A percentile compares a stretch with the other conserved stretches of the same genome.
phyloP scores from a whole-genome alignment of 805 yeast species.

The Saturnispora ahearnii region DNA sequence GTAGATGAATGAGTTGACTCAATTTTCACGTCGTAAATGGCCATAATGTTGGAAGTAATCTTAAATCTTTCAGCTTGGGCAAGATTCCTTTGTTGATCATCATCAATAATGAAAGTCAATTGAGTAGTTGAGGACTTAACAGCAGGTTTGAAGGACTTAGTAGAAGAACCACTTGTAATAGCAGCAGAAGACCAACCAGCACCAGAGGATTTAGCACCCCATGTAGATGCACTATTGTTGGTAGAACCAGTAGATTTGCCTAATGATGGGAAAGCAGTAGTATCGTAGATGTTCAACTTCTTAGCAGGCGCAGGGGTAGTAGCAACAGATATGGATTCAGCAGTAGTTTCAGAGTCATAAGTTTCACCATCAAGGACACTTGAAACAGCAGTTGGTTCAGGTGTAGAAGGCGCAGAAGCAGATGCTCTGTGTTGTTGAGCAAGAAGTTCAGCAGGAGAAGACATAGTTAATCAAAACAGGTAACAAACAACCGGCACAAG shows the following conservation, averaged over 20 bases:
- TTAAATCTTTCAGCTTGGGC: slow-evolving; percentile 60
- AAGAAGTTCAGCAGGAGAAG: slow-evolving; percentile 33
- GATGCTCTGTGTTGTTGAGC: slow-evolving; percentile 29
- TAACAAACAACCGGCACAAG: slow-evolving; percentile 1
- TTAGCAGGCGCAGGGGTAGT: slow-evolving; percentile 6
- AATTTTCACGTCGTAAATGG: slow-evolving; percentile 52
- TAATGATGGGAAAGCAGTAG: slow-evolving; percentile 56
- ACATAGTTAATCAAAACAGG: slow-evolving; percentile 17
- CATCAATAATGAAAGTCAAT: slow-evolving; percentile 69
- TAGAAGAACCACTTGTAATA: slow-evolving; percentile 12
- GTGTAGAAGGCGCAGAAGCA: slow-evolving; percentile 10
- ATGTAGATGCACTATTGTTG: slow-evolving; percentile 4
- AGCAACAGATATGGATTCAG: neutral
- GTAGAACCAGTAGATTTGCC: slow-evolving; percentile 41
- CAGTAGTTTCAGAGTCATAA: slow-evolving; percentile 8
- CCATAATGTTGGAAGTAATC: slow-evolving; percentile 54
- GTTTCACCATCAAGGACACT: slow-evolving; percentile 8
- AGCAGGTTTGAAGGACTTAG: slow-evolving; percentile 29
- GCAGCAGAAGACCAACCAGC: slow-evolving; percentile 12
- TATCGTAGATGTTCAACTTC: slow-evolving; percentile 34
- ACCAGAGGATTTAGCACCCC: slow-evolving; percentile 11
- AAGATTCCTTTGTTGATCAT: slow-evolving; percentile 56
- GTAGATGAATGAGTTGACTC: slow-evolving; percentile 76
- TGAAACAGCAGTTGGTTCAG: slow-evolving; percentile 10
- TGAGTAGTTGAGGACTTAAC: slow-evolving; percentile 56